These are phyloP conservation scores for Zoysia japonica DNA, from an alignment of 176 grass and related monocot genomes.

Conservation along the genomic window DNA sequence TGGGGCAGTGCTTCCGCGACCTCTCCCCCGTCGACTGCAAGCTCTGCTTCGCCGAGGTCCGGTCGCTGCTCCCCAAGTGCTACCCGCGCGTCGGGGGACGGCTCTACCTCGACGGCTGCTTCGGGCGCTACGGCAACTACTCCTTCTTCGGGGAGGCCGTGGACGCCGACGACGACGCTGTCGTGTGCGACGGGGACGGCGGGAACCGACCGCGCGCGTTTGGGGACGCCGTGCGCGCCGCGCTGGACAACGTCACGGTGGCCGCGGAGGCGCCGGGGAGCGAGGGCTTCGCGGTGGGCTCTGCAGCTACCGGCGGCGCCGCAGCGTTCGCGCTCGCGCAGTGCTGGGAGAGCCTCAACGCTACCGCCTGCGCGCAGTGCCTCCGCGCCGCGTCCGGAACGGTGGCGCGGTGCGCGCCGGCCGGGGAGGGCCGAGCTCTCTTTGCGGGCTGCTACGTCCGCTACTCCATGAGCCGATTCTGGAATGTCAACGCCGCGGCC, in stretches of 20 bases:
- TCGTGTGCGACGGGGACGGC: conserved; percentile 12
- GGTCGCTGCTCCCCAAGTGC: conserved; percentile 79
- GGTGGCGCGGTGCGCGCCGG: conserved; percentile 50
- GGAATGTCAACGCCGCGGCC: conserved; percentile 53
- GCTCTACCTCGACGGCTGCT: conserved; percentile 79
- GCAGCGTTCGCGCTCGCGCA: conserved; percentile 71
- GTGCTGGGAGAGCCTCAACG: conserved; percentile 72
- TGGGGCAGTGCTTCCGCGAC: conserved; percentile 75
- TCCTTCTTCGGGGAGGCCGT: conserved; percentile 62
- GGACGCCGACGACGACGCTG: conserved; percentile 22
- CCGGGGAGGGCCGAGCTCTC: conserved; percentile 65
- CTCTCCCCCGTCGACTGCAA: conserved; percentile 67
- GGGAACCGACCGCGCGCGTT: conserved; percentile 45
- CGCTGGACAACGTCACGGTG: conserved; percentile 50
- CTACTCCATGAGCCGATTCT: conserved; percentile 68
- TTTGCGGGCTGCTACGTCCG: conserved; percentile 75
- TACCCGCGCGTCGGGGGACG: conserved; percentile 63
- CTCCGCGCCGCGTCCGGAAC: conserved; percentile 56
- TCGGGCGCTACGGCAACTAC: conserved; percentile 73
- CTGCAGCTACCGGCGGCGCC: conserved; percentile 6
- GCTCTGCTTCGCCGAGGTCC: conserved; percentile 79
- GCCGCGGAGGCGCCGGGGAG: conserved; percentile 25
- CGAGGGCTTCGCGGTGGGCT: conserved; percentile 55
- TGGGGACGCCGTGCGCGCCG: conserved; percentile 39
- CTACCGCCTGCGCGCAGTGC: conserved; percentile 54